Percentiles rank a stretch among this genome's conserved stretches.
These are phyloP conservation scores for Dionaea muscipula DNA, from an alignment of 179 eudicot genomes.

Conservation along the genomic window DNA sequence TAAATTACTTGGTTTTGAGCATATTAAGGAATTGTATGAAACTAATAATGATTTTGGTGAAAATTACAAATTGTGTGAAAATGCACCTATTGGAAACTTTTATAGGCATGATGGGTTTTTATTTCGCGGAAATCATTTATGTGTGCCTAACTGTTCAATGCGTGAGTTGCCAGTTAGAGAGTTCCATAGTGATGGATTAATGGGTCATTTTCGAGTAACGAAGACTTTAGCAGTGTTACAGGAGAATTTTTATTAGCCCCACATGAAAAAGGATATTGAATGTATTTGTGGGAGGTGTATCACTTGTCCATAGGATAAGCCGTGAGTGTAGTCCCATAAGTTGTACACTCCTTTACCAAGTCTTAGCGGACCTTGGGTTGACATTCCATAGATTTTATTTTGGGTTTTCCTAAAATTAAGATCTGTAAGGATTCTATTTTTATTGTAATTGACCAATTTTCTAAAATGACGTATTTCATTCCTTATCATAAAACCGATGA, in stretches of 20 bases:
- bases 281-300: neutral
- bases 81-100: neutral
- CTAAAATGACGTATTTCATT: neutral
- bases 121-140: conserved; percentile 5
- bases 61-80: neutral
- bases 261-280: neutral
- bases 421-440: neutral
- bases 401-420: neutral
- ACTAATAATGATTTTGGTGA: neutral
- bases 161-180: neutral
- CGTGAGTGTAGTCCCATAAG: neutral
- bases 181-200: conserved; percentile 6
- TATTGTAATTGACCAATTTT: neutral
- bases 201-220: conserved; percentile 5
- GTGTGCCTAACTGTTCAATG: conserved; percentile 8
- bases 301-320: neutral
- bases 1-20: conserved; percentile 3
- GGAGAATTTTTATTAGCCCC: neutral
- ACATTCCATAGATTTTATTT: neutral
- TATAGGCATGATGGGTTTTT: conserved; percentile 5
- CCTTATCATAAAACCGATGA: neutral
- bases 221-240: neutral
- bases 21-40: neutral
- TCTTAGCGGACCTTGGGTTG: neutral
- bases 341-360: conserved; percentile 1